phyloP scores from a whole-genome alignment of 208 protist species.

The Trypanosoma boissoni region DNA sequence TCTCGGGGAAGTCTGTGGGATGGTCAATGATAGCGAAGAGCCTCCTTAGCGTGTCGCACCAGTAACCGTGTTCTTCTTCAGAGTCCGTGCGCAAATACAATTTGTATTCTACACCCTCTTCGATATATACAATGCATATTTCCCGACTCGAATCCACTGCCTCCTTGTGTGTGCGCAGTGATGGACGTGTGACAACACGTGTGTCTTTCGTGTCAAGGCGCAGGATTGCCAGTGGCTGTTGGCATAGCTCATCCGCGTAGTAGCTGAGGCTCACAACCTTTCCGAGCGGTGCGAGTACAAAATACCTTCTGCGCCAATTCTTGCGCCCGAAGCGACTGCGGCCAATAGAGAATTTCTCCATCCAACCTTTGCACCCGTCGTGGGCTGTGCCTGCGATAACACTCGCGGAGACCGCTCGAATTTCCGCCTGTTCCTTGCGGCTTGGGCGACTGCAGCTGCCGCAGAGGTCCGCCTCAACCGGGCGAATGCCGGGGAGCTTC shows the following conservation, averaged over 20 bases:
- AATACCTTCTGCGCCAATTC: slow-evolving; percentile 61
- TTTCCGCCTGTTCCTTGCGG: slow-evolving; percentile 3
- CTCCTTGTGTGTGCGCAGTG: slow-evolving; percentile 52
- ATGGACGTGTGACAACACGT: slow-evolving; percentile 50
- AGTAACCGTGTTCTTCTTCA: slow-evolving; percentile 35
- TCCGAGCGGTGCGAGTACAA: slow-evolving; percentile 45
- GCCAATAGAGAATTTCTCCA: slow-evolving; percentile 64
- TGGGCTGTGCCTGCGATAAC: slow-evolving; percentile 4
- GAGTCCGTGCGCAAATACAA: slow-evolving; percentile 43
- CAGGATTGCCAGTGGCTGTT: slow-evolving; percentile 38
- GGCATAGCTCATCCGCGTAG: slow-evolving; percentile 54
- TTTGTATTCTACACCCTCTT: slow-evolving; percentile 48
- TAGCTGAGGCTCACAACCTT: slow-evolving; percentile 42
- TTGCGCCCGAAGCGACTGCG: slow-evolving; percentile 30
- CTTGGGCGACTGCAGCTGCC: slow-evolving; percentile 16
- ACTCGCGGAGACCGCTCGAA: slow-evolving; percentile 7
- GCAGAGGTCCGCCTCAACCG: background rate
- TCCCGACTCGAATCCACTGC: slow-evolving; percentile 45
- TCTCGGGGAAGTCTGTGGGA: slow-evolving; percentile 25
- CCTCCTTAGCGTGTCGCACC: slow-evolving; percentile 25
- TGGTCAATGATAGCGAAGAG: slow-evolving; percentile 35
- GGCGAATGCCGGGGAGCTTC: slow-evolving; percentile 5
- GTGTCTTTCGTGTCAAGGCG: slow-evolving; percentile 40
- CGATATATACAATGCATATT: slow-evolving; percentile 52
- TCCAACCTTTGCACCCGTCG: slow-evolving; percentile 46